These are phyloP conservation scores for Ambrosiella cleistominuta DNA, from an alignment of 2,329 filamentous ascomycete genomes.

Conservation along the genomic window DNA sequence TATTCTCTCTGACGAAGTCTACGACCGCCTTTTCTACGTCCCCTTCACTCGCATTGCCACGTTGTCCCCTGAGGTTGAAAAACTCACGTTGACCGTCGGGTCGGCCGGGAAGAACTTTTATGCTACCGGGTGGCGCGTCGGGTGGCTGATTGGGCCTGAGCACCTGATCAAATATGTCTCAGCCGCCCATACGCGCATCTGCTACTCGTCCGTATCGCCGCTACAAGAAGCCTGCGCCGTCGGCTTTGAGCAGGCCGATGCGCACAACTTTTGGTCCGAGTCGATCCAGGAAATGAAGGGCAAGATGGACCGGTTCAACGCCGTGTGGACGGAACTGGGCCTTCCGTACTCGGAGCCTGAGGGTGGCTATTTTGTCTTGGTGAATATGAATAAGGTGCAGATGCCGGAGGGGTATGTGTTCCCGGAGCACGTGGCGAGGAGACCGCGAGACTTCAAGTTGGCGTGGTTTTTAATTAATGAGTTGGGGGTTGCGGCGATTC, in stretches of 20 bases:
- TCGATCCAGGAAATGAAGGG: slow-evolving; percentile 73
- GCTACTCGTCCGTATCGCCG: slow-evolving; percentile 84
- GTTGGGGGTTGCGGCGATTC: slow-evolving; percentile 86
- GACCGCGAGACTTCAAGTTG: slow-evolving; percentile 85
- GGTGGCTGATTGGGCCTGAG: slow-evolving; percentile 81
- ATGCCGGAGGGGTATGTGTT: slow-evolving; percentile 74
- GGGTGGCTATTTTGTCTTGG: slow-evolving; percentile 92
- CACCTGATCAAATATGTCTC: slow-evolving; percentile 82
- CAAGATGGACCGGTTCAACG: slow-evolving; percentile 77
- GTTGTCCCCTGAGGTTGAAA: slow-evolving; percentile 74
- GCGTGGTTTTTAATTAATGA: slow-evolving; percentile 96
- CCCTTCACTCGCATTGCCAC: slow-evolving; percentile 89
- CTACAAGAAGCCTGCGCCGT: slow-evolving; percentile 88
- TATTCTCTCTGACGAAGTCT: slow-evolving; percentile 83
- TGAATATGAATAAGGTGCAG: slow-evolving; percentile 77
- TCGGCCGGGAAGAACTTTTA: slow-evolving; percentile 98
- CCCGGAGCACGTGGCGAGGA: slow-evolving; percentile 68
- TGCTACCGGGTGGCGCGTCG: slow-evolving; percentile 87
- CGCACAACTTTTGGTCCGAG: slow-evolving; percentile 71
- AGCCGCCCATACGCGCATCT: slow-evolving; percentile 88
- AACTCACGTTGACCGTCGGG: slow-evolving; percentile 79
- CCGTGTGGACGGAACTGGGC: slow-evolving; percentile 56
- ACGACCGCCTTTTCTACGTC: slow-evolving; percentile 87
- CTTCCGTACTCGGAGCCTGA: slow-evolving; percentile 82
- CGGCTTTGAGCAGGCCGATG: slow-evolving; percentile 80